Conservation (phyloP, 2,329 filamentous ascomycete species). For the Dothideomycetes sp. region DNA sequence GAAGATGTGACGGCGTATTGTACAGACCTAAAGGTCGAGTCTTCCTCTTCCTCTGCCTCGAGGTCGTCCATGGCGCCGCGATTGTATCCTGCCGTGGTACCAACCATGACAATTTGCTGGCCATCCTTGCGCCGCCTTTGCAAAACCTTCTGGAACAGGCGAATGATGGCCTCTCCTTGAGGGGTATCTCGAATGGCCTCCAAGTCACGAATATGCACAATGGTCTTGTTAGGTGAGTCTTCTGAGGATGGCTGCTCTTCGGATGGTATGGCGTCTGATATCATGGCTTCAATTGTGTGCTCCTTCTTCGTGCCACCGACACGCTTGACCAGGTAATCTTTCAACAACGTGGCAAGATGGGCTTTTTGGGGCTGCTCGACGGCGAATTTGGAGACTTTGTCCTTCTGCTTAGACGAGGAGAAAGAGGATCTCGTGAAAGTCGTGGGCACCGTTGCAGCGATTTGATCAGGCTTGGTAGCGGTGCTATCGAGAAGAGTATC, state of each 20-base stretch:
- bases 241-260: constrained; percentile 2
- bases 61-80: constrained; percentile 1
- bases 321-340: constrained; percentile 6
- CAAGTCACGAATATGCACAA: constrained; percentile 69
- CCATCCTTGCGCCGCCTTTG: constrained; percentile 62
- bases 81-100: constrained; percentile 48
- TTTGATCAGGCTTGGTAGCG: constrained; percentile 10
- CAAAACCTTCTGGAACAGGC: constrained; percentile 58
- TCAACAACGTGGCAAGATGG: constrained; percentile 1
- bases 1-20: constrained; percentile 17
- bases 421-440: constrained; percentile 1
- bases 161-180: constrained; percentile 59
- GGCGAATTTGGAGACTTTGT: not conserved
- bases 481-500: constrained; percentile 21
- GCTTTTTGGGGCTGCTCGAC: not conserved
- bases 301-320: constrained; percentile 5
- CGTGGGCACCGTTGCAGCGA: not conserved
- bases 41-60: constrained; percentile 28
- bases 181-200: constrained; percentile 61
- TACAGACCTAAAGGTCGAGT: constrained; percentile 12
- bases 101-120: constrained; percentile 63
- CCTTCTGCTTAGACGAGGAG: not conserved
- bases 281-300: constrained; percentile 3
- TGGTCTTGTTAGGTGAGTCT: constrained; percentile 26
- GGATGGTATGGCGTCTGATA: constrained; percentile 5